phyloP scores from a whole-genome alignment of 805 yeast species.

The Starmerella bombicola region DNA sequence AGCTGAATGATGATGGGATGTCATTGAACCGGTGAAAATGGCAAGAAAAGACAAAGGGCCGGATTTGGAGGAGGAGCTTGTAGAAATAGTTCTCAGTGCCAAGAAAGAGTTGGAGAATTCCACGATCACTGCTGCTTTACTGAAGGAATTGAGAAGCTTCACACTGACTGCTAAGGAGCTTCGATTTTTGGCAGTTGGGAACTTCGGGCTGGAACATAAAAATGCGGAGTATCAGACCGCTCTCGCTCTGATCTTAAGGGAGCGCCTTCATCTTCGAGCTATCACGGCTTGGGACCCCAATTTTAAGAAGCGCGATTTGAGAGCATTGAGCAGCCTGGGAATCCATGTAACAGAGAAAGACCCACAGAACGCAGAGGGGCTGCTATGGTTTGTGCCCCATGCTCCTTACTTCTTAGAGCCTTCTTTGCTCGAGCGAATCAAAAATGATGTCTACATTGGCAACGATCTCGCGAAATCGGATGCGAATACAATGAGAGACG shows the following conservation, averaged over 20 bases:
- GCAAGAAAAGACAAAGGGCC: not conserved
- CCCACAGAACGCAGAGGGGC: not conserved
- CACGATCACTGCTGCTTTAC: constrained; percentile 3
- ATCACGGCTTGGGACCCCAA: constrained; percentile 17
- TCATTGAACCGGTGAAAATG: too few relatives aligned
- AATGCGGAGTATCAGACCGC: constrained; percentile 15
- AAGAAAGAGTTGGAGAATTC: constrained; percentile 3
- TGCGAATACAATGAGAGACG: constrained; percentile 7
- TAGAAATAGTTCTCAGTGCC: constrained; percentile 1
- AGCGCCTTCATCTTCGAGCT: not conserved
- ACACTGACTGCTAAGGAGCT: not conserved
- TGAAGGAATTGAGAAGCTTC: not conserved
- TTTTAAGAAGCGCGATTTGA: constrained; percentile 8
- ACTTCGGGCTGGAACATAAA: constrained; percentile 5
- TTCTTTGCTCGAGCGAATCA: constrained; percentile 5
- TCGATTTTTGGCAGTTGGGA: constrained; percentile 12
- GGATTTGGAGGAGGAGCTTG: not conserved
- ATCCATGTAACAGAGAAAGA: constrained; percentile 9
- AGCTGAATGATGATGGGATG: too few relatives aligned
- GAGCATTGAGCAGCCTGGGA: constrained; percentile 5
- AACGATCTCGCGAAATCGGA: constrained; percentile 7
- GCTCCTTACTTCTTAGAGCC: constrained; percentile 18
- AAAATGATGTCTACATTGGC: constrained; percentile 11
- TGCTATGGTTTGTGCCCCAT: constrained; percentile 15
- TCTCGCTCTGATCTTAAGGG: constrained; percentile 6